A percentile compares a stretch with the other conserved stretches of the same genome.
These are phyloP conservation scores for Cyclotella atomus DNA, from an alignment of 108 stramenopile genomes.

Conservation along the genomic window DNA sequence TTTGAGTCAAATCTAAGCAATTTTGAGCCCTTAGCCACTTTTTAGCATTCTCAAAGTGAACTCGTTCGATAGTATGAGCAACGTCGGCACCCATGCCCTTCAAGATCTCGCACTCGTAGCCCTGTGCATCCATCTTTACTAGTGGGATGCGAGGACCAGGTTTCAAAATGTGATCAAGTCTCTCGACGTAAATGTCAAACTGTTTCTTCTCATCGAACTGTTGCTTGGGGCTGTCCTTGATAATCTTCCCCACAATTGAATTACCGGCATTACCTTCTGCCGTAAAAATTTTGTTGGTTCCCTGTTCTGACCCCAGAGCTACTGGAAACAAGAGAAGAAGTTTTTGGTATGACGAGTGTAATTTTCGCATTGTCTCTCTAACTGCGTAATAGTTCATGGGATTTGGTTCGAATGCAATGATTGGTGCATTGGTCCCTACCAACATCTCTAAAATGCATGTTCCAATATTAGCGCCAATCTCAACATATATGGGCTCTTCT, in stretches of 20 bases:
- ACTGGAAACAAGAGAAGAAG: constrained; percentile 27
- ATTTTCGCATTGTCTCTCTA: not conserved
- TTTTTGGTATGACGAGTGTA: constrained; percentile 12
- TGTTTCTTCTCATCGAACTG: constrained; percentile 6
- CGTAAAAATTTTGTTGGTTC: constrained; percentile 1
- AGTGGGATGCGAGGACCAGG: not conserved
- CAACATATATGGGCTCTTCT: constrained; percentile 22
- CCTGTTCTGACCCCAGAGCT: constrained; percentile 5
- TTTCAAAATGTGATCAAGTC: constrained; percentile 20
- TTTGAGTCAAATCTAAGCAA: constrained; percentile 10
- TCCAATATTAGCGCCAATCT: constrained; percentile 51
- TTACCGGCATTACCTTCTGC: constrained; percentile 25
- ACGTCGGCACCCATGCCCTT: constrained; percentile 28
- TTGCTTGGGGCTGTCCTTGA: constrained; percentile 14
- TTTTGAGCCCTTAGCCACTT: constrained; percentile 9
- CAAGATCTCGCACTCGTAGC: constrained; percentile 32
- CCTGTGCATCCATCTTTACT: constrained; percentile 46
- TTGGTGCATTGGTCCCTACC: constrained; percentile 34
- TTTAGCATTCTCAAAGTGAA: constrained; percentile 21
- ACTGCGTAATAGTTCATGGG: constrained; percentile 27
- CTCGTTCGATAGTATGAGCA: constrained; percentile 21
- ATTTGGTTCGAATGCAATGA: constrained; percentile 50
- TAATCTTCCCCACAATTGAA: constrained; percentile 19
- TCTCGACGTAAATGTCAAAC: constrained; percentile 16
- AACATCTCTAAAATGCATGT: constrained; percentile 51